Base-by-base conservation (phyloP, 1,139 yeast genomes). In the Saccharomycopsis hybrid region DNA sequence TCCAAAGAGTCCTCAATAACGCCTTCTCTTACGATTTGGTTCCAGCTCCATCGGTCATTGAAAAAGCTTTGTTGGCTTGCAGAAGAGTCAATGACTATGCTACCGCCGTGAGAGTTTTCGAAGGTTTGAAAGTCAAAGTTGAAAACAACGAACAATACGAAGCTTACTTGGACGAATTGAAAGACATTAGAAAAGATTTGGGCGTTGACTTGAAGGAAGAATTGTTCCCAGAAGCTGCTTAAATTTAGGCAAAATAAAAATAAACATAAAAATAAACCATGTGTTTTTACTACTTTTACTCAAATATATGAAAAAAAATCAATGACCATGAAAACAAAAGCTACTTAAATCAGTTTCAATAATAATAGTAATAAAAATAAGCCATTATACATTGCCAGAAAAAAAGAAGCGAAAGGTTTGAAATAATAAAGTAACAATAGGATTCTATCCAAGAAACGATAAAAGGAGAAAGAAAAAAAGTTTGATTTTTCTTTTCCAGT, bases 31-130 rank as follows among this genome's bases (percentile, higher is more conserved):
- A 92, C 76, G 98, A 92, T 74, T 81, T 94, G 71, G 98, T 92
- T 53, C 98, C 98, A 59, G 94, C 98, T 38, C 98, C 98, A 59
- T 82, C 85, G 55, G 97, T 92, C 57, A 78, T 92, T 65, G 96
- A 88, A 73, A 86, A 86, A 74, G 98, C 98, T 49, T 80, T 92
- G 68, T 84, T 86, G 73, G 98, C 98, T 50, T 92, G 97, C 65
- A 89, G 98, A 81, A 87, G 98, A 74, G 97, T 92, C 60, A 89
- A 94, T 71, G 98, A 92, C 74, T 87, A 87, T 74, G 97, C 98
- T 56, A 90, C 97, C 56, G 98, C 98, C 54, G 94, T 90, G 61
- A 86, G 98, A 74, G 96, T 95, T 56, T 92, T 92, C 63, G 98
- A 92, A 75, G 83, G 79, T 59, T 80, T 92, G 69, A 87, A 85